Percentiles rank a stretch among this genome's conserved stretches.
These are phyloP conservation scores for Sugiyamaella mastotermitis DNA, from an alignment of 805 yeast species.

Conservation along the genomic window DNA sequence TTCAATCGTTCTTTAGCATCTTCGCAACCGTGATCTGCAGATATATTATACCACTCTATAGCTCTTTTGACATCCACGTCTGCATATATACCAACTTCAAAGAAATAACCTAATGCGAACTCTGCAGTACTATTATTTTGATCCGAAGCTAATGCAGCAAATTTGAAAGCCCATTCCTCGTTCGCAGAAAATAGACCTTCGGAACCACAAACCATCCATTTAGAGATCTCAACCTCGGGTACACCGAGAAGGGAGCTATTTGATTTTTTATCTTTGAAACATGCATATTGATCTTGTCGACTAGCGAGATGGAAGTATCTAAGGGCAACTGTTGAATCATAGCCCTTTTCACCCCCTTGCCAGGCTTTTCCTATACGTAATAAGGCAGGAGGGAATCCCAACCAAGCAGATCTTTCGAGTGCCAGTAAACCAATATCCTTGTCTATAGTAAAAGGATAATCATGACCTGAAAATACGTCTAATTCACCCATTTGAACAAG, in stretches of 20 bases:
- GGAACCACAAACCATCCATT: conserved; percentile 70
- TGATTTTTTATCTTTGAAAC: conserved; percentile 13
- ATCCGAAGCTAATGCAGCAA: conserved; percentile 61
- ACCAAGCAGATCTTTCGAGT: conserved; percentile 31
- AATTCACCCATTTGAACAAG: conserved; percentile 30
- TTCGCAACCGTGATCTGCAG: conserved; percentile 45
- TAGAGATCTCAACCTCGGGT: conserved; percentile 35
- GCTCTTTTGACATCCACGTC: conserved; percentile 40
- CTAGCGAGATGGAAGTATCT: conserved; percentile 31
- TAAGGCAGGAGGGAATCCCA: conserved; percentile 33
- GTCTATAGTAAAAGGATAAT: background rate
- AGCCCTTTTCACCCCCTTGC: conserved; percentile 29
- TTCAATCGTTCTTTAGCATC: conserved; percentile 29
- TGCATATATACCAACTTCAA: conserved; percentile 61
- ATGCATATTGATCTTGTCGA: conserved; percentile 29
- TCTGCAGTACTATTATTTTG: conserved; percentile 57
- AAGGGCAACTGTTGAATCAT: conserved; percentile 28
- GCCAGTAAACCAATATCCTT: conserved; percentile 24
- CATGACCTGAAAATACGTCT: background rate
- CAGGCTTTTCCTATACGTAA: conserved; percentile 33
- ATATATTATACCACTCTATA: conserved; percentile 42
- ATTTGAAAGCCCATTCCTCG: conserved; percentile 58
- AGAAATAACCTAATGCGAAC: conserved; percentile 62
- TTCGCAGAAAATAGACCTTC: conserved; percentile 46
- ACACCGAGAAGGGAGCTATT: conserved; percentile 23